These are phyloP conservation scores for Mycena filopes DNA, from an alignment of 768 basidiomycete genomes.

Conservation along the genomic window DNA sequence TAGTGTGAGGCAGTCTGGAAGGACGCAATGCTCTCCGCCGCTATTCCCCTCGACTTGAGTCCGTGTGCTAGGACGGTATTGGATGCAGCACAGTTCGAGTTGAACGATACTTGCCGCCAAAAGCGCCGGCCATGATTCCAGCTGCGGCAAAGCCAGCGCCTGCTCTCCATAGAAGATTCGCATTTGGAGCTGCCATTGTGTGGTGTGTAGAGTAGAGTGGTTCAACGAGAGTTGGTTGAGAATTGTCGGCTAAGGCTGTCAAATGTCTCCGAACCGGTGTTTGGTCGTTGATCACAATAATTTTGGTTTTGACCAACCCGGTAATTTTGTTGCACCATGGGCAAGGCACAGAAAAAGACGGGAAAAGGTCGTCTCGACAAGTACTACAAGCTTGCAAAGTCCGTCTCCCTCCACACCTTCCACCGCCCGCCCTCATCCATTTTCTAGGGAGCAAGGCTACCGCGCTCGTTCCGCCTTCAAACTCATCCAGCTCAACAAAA, in stretches of 20 bases:
- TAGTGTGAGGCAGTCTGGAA: slow-evolving; percentile 74
- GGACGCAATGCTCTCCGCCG: slow-evolving; percentile 63
- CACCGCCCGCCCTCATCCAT: slow-evolving; percentile 13
- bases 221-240: neutral
- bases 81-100: neutral
- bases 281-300: neutral
- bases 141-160: slow-evolving; percentile 45
- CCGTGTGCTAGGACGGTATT: slow-evolving; percentile 56
- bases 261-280: neutral
- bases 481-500: slow-evolving; percentile 98
- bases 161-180: slow-evolving; percentile 8
- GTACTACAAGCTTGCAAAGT: slow-evolving; percentile 97
- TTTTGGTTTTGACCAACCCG: slow-evolving; percentile 10
- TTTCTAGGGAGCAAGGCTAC: slow-evolving; percentile 93
- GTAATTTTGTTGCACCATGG: slow-evolving; percentile 58
- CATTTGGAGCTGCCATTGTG: neutral
- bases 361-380: slow-evolving; percentile 97
- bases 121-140: slow-evolving; percentile 72
- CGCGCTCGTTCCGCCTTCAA: slow-evolving; percentile 99
- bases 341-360: slow-evolving; percentile 91
- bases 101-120: slow-evolving; percentile 55
- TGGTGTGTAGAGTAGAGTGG: neutral
- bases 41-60: slow-evolving; percentile 60
- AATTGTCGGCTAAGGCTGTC: neutral
- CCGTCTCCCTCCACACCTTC: slow-evolving; percentile 25